Percentiles rank a stretch among this genome's conserved stretches.
phyloP scores from a whole-genome alignment of 257 asterid genomes.

The Datura wrightii region DNA sequence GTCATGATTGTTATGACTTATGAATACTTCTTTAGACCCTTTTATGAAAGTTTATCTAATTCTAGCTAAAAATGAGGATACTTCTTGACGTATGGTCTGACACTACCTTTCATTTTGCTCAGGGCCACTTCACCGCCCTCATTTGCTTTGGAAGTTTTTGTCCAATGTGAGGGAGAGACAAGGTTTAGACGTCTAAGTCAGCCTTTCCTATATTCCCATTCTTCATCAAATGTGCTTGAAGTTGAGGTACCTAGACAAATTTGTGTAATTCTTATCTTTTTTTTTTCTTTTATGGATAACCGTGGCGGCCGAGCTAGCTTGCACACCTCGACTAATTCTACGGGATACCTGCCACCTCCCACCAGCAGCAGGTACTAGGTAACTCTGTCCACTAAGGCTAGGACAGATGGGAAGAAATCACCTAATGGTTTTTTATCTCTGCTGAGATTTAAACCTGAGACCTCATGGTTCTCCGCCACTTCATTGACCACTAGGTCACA shows the following conservation, averaged over 20 bases:
- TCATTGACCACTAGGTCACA: too few relatives aligned
- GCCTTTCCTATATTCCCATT: constrained; percentile 91
- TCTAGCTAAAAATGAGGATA: not conserved
- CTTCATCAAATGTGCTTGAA: constrained; percentile 93
- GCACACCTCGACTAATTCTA: too few relatives aligned
- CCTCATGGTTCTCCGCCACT: too few relatives aligned
- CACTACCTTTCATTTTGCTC: constrained; percentile 29
- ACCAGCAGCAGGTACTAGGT: too few relatives aligned
- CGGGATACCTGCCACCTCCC: too few relatives aligned
- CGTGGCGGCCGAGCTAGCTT: too few relatives aligned
- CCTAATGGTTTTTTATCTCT: too few relatives aligned
- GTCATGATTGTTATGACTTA: constrained; percentile 24
- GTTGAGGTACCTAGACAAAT: constrained; percentile 66
- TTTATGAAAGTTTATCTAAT: not conserved
- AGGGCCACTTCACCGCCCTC: constrained; percentile 97
- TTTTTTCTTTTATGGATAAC: too few relatives aligned
- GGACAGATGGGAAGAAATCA: too few relatives aligned
- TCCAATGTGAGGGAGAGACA: constrained; percentile 93
- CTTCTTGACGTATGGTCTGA: not conserved
- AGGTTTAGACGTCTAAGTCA: constrained; percentile 91
- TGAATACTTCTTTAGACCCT: not conserved
- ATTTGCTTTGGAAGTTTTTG: constrained; percentile 86
- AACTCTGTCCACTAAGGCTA: too few relatives aligned
- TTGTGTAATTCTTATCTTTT: constrained; percentile 8
- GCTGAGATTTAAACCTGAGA: too few relatives aligned